Conservation (phyloP, 345 rosid species). For the Brassica carinata region DNA sequence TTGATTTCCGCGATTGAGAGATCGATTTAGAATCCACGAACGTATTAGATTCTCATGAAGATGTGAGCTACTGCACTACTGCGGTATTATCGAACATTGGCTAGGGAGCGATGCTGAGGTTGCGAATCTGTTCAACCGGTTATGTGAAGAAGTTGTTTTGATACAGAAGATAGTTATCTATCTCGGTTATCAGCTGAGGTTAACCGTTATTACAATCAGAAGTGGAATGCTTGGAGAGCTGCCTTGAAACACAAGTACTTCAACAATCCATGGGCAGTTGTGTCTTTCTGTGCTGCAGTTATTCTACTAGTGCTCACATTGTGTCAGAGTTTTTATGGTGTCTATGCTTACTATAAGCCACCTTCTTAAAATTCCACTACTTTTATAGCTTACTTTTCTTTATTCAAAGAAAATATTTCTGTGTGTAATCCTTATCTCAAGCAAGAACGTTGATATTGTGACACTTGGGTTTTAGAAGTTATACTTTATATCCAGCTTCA, state of each 20-base stretch:
- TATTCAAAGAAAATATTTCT: no score
- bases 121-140: slow-evolving; percentile 77
- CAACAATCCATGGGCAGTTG: slow-evolving; percentile 73
- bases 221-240: slow-evolving; percentile 89
- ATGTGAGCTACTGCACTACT: slow-evolving; percentile 73
- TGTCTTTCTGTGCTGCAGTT: slow-evolving; percentile 73
- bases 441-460: no score
- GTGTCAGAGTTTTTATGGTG: slow-evolving; percentile 63
- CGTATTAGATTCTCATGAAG: slow-evolving; percentile 64
- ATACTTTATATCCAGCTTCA: no score
- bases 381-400: no score
- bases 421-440: no score
- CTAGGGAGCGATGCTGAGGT: slow-evolving; percentile 84
- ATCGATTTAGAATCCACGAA: no score
- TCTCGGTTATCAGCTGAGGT: slow-evolving; percentile 63
- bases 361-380: not conserved
- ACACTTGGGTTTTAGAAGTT: no score
- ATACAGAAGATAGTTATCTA: slow-evolving; percentile 66
- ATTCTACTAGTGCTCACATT: slow-evolving; percentile 67
- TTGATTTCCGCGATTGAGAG: no score
- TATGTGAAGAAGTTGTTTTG: slow-evolving; percentile 86
- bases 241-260: slow-evolving; percentile 77
- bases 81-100: slow-evolving; percentile 84
- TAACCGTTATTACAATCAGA: slow-evolving; percentile 64
- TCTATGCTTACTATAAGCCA: not conserved